Evolutionary conservation across 169 alveolate genomes (phyloP).

Genomic region (Eimeria maxima): DNA sequence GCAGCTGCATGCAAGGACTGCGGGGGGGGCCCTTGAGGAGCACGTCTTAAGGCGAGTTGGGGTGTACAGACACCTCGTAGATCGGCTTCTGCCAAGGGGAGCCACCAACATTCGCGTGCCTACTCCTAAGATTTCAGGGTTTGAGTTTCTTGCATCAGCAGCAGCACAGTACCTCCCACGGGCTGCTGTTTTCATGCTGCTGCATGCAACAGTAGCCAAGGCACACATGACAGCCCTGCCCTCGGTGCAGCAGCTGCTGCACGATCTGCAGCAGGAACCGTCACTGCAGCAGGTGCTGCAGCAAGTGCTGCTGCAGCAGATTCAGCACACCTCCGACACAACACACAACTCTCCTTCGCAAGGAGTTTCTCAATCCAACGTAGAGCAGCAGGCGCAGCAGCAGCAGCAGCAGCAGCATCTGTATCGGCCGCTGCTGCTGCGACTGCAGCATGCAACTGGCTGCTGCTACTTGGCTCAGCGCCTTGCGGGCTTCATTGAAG

Average conservation of each 20-base stretch:
- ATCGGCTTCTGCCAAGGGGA: slow-evolving; percentile 87
- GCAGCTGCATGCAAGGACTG: slow-evolving; percentile 5
- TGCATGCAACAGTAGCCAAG: not conserved
- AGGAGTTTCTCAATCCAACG: not conserved
- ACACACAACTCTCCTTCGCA: not conserved
- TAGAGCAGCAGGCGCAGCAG: not conserved
- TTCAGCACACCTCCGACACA: not conserved
- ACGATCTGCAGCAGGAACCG: not conserved
- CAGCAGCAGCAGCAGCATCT: slow-evolving; percentile 4
- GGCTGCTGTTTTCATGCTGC: not conserved
- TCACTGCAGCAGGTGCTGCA: slow-evolving; percentile 27
- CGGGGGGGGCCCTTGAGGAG: not conserved
- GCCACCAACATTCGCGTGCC: not conserved
- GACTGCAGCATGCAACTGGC: slow-evolving; percentile 35
- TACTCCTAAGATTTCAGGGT: not conserved
- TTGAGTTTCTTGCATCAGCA: not conserved
- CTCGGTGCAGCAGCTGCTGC: not conserved
- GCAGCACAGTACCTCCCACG: not conserved
- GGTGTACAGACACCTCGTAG: slow-evolving; percentile 32
- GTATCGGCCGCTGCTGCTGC: slow-evolving; percentile 50
- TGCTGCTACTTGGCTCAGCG: slow-evolving; percentile 28
- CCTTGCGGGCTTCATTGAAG: slow-evolving; percentile 25
- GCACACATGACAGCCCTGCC: not conserved
- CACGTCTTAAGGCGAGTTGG: not conserved
- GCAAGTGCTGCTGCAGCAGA: not conserved